Evolutionary conservation across 441 rosid genomes (phyloP).

Genomic region (Pelargonium myrrhifolium): DNA sequence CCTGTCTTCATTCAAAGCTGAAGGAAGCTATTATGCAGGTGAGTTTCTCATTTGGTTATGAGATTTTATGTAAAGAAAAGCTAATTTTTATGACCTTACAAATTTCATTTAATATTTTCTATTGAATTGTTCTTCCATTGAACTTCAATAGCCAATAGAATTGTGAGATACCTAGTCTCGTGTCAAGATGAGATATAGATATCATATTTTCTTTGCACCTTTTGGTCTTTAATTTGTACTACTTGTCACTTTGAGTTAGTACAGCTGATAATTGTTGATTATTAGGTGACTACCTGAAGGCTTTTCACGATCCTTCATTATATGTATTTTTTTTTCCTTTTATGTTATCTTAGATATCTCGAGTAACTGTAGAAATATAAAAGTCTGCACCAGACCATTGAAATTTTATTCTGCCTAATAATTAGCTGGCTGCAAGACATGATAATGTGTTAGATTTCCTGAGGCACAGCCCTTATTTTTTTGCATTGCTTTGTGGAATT

Average conservation of each 20-base stretch:
- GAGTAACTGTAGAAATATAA: too few species aligned
- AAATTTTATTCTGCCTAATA: too few species aligned
- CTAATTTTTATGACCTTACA: neutral
- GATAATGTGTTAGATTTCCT: too few species aligned
- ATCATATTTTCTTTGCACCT: neutral
- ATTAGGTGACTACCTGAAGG: too few species aligned
- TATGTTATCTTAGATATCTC: too few species aligned
- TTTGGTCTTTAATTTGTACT: neutral
- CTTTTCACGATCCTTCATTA: too few species aligned
- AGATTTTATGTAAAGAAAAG: conserved; percentile 13
- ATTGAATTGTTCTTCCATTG: conserved; percentile 4
- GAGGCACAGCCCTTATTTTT: too few species aligned
- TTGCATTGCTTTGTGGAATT: too few species aligned
- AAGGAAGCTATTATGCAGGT: conserved; percentile 88
- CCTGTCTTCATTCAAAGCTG: conserved; percentile 69
- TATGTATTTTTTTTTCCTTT: too few species aligned
- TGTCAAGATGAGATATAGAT: neutral
- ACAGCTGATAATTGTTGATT: neutral
- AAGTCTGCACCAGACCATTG: too few species aligned
- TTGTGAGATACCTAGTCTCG: neutral
- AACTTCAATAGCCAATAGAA: neutral
- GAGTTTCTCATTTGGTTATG: conserved; percentile 19
- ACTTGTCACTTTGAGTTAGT: neutral
- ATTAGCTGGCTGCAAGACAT: too few species aligned
- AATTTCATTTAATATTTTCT: too few species aligned